These are phyloP conservation scores for Tricharina praecox DNA, from an alignment of 495 filamentous ascomycete genomes.

Conservation along the genomic window DNA sequence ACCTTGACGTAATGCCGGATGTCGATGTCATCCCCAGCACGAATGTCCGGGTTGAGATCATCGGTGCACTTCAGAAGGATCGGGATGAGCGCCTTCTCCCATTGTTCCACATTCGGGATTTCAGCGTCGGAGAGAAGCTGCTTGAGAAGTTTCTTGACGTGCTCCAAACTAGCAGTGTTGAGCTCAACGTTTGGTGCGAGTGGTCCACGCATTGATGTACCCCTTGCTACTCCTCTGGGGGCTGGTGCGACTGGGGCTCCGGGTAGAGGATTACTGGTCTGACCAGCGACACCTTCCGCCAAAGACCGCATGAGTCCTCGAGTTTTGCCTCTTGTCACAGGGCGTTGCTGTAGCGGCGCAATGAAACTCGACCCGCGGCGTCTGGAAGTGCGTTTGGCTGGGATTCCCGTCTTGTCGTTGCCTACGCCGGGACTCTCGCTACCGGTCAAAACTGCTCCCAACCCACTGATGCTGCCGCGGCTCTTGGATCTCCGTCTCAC, in stretches of 20 bases:
- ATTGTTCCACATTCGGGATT: slow-evolving; percentile 54
- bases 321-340: slow-evolving; percentile 22
- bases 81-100: slow-evolving; percentile 84
- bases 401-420: slow-evolving; percentile 15
- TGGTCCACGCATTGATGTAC: slow-evolving; percentile 67
- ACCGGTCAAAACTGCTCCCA: slow-evolving; percentile 15
- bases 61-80: slow-evolving; percentile 84
- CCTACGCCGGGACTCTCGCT: slow-evolving; percentile 6
- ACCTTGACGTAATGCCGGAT: slow-evolving; percentile 98
- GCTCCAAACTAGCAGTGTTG: slow-evolving; percentile 69
- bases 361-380: slow-evolving; percentile 23
- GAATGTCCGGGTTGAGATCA: slow-evolving; percentile 84
- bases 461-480: slow-evolving; percentile 23
- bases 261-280: neutral
- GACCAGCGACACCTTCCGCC: slow-evolving; percentile 17
- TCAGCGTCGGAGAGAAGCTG: slow-evolving; percentile 64
- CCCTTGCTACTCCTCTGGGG: slow-evolving; percentile 37
- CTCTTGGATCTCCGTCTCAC: slow-evolving; percentile 19
- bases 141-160: slow-evolving; percentile 66
- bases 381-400: slow-evolving; percentile 16
- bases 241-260: slow-evolving; percentile 15
- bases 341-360: slow-evolving; percentile 19
- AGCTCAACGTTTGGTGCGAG: slow-evolving; percentile 61
- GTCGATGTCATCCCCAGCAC: slow-evolving; percentile 82
- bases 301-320: slow-evolving; percentile 24